phyloP scores from a whole-genome alignment of 2,329 filamentous ascomycete genomes.

The Sporothrix sp. region DNA sequence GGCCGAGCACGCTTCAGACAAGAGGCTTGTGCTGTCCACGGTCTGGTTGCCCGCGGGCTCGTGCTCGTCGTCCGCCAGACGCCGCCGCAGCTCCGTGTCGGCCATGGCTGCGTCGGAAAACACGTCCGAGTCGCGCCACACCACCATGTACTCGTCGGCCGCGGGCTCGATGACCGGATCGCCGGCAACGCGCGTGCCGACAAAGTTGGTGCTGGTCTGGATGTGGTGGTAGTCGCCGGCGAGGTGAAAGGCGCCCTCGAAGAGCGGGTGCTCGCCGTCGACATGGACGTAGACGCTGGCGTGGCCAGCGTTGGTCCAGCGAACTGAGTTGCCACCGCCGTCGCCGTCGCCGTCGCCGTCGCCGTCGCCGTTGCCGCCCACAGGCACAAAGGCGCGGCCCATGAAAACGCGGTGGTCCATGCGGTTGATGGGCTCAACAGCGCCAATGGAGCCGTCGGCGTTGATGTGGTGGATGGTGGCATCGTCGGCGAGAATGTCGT shows the following conservation, averaged over 20 bases:
- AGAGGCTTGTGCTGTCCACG: not conserved
- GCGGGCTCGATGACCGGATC: constrained; percentile 57
- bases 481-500: constrained; percentile 73
- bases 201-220: constrained; percentile 64
- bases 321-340: too few relatives aligned
- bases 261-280: constrained; percentile 71
- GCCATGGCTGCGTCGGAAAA: constrained; percentile 27
- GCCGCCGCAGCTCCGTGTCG: constrained; percentile 56
- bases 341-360: constrained; percentile 31
- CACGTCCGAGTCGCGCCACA: constrained; percentile 89
- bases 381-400: constrained; percentile 66
- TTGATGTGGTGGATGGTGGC: constrained; percentile 65
- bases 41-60: constrained; percentile 25
- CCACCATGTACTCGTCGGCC: constrained; percentile 67
- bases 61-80: constrained; percentile 24
- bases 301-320: constrained; percentile 80
- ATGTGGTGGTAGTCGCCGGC: constrained; percentile 79
- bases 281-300: constrained; percentile 67
- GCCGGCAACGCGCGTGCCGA: constrained; percentile 56
- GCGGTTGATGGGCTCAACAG: constrained; percentile 61
- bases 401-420: constrained; percentile 73
- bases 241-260: constrained; percentile 81
- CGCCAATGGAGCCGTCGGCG: constrained; percentile 57
- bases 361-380: constrained; percentile 45
- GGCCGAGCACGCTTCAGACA: constrained; percentile 50